Percentiles rank a stretch among this genome's conserved stretches.
phyloP scores from a whole-genome alignment of 2,329 filamentous ascomycete genomes.

The Orbilia blumenaviensis region DNA sequence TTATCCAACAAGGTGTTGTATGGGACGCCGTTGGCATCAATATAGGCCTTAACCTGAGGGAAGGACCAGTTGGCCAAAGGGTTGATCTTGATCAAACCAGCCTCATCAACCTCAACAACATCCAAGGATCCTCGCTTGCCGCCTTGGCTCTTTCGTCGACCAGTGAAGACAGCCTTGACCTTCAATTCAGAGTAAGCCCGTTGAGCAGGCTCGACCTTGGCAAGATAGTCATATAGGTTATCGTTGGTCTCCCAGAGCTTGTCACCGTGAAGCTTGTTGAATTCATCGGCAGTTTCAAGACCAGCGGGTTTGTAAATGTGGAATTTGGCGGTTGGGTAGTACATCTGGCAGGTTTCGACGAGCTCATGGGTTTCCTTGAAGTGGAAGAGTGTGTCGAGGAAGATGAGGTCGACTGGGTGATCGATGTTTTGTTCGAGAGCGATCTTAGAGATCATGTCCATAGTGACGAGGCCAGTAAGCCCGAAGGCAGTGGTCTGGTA shows the following conservation, averaged over 20 bases:
- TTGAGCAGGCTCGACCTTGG: slow-evolving; percentile 96
- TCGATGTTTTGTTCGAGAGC: slow-evolving; percentile 68
- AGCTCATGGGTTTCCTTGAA: slow-evolving; percentile 79
- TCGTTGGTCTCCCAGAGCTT: slow-evolving; percentile 84
- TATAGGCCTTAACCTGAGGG: slow-evolving; percentile 85
- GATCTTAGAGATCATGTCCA: slow-evolving; percentile 85
- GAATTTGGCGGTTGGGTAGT: slow-evolving; percentile 80
- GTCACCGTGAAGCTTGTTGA: slow-evolving; percentile 82
- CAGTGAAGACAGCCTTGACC: slow-evolving; percentile 90
- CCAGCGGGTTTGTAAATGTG: slow-evolving; percentile 91
- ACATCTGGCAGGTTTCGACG: slow-evolving; percentile 75
- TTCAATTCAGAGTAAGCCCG: slow-evolving; percentile 86
- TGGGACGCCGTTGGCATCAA: slow-evolving; percentile 84
- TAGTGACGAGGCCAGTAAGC: slow-evolving; percentile 79
- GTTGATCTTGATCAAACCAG: slow-evolving; percentile 95
- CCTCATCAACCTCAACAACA: slow-evolving; percentile 91
- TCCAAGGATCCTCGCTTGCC: slow-evolving; percentile 89
- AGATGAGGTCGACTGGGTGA: slow-evolving; percentile 73
- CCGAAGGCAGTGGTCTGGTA: slow-evolving; percentile 88
- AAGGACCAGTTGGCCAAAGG: slow-evolving; percentile 95
- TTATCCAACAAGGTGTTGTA: slow-evolving; percentile 91
- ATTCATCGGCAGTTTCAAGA: slow-evolving; percentile 76
- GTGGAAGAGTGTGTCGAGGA: slow-evolving; percentile 85
- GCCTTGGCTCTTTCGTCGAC: slow-evolving; percentile 88
- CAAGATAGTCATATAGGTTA: slow-evolving; percentile 93